Conservation (phyloP, 495 filamentous ascomycete species). For the Apodospora peruviana region DNA sequence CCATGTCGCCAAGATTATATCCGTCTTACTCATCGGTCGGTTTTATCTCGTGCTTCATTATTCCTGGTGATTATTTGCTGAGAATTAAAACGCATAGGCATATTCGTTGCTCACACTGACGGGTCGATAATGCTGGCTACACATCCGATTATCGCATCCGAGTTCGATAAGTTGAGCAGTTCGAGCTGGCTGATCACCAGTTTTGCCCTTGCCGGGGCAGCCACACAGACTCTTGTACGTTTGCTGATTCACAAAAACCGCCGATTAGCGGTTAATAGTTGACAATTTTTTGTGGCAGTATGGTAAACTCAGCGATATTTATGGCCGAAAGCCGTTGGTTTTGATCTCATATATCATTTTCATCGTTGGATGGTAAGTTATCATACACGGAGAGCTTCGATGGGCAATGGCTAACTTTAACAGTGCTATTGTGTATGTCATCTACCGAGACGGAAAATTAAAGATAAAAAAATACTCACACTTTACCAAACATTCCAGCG, state of each 20-base stretch:
- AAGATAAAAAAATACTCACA: too few species aligned
- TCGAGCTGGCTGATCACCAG: constrained; percentile 65
- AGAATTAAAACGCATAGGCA: too few species aligned
- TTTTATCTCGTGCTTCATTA: background rate
- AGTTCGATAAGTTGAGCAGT: constrained; percentile 54
- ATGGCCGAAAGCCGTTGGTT: constrained; percentile 39
- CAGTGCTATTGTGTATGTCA: constrained; percentile 35
- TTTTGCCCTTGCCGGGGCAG: constrained; percentile 55
- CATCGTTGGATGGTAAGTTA: constrained; percentile 36
- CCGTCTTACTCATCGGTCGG: constrained; percentile 24
- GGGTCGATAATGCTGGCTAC: constrained; percentile 58
- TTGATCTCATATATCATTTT: constrained; percentile 37
- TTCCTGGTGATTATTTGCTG: too few species aligned
- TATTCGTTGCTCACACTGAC: constrained; percentile 61
- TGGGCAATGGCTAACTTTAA: too few species aligned
- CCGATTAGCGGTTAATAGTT: too few species aligned
- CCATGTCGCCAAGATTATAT: constrained; percentile 18
- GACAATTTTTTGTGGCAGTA: too few species aligned
- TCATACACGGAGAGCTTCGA: too few species aligned
- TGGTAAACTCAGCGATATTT: constrained; percentile 46
- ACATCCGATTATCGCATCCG: constrained; percentile 57
- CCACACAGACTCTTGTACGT: constrained; percentile 50
- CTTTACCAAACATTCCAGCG: too few species aligned
- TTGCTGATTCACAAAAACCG: too few species aligned
- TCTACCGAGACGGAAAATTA: too few species aligned